Conservation (phyloP, 2,329 filamentous ascomycete species). For the Phyllachora maydis region DNA sequence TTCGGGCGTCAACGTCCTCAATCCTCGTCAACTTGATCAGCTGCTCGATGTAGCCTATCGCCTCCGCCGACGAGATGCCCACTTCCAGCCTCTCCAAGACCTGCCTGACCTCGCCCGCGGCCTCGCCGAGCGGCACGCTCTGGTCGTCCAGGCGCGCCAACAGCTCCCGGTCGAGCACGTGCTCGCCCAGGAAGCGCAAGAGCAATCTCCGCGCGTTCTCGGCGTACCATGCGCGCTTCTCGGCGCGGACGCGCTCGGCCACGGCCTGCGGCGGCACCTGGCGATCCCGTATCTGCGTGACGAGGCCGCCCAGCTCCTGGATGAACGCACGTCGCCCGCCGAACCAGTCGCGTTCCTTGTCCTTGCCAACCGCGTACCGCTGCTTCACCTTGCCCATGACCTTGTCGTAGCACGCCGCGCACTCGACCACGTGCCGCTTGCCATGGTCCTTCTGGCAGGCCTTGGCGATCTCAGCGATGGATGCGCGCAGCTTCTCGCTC, state of each 20-base stretch:
- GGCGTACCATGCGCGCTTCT: slow-evolving; percentile 33
- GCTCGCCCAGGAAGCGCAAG: slow-evolving; percentile 5
- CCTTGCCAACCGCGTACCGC: slow-evolving; percentile 14
- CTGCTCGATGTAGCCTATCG: background rate
- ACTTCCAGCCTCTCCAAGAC: slow-evolving; percentile 2
- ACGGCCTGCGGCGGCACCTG: slow-evolving; percentile 21
- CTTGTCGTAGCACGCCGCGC: slow-evolving; percentile 23
- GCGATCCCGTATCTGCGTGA: slow-evolving; percentile 23
- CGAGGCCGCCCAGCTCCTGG: slow-evolving; percentile 24
- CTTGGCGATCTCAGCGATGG: slow-evolving; percentile 19
- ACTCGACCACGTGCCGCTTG: slow-evolving; percentile 20
- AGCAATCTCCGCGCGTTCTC: slow-evolving; percentile 8
- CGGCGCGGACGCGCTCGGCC: slow-evolving; percentile 25
- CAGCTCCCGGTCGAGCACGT: slow-evolving; percentile 5
- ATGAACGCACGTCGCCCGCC: slow-evolving; percentile 24
- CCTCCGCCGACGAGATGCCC: background rate
- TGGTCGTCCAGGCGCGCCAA: slow-evolving; percentile 1
- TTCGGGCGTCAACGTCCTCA: slow-evolving; percentile 1
- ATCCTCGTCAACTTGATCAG: background rate
- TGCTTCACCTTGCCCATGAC: slow-evolving; percentile 22
- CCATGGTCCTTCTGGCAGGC: slow-evolving; percentile 20
- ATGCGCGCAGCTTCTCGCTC: slow-evolving; percentile 14
- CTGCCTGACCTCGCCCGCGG: slow-evolving; percentile 3
- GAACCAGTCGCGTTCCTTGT: slow-evolving; percentile 33
- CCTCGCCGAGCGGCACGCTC: slow-evolving; percentile 3